Evolutionary conservation across 2,329 filamentous ascomycete species (phyloP).

Genomic region (Exophiala sp.): DNA sequence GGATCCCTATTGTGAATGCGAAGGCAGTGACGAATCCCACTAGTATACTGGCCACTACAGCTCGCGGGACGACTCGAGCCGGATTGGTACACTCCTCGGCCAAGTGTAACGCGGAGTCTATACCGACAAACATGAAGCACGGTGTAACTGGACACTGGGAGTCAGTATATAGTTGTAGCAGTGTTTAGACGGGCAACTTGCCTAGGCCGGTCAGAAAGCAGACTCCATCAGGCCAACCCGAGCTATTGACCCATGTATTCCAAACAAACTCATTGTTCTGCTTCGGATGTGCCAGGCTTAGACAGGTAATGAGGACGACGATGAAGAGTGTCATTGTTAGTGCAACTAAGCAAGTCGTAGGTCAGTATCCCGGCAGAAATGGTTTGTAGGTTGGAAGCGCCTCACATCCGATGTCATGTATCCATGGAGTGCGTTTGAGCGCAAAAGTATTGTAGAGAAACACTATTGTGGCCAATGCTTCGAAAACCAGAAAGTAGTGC

Average conservation of each 20-base stretch:
- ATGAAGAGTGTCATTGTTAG: slow-evolving; percentile 29
- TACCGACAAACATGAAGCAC: slow-evolving; percentile 36
- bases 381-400: background rate
- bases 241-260: slow-evolving; percentile 23
- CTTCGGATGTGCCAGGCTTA: slow-evolving; percentile 27
- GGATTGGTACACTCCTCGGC: slow-evolving; percentile 36
- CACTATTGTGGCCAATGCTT: slow-evolving; percentile 32
- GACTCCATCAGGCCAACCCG: slow-evolving; percentile 28
- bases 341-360: slow-evolving; percentile 21
- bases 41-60: slow-evolving; percentile 33
- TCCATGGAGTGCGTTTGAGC: slow-evolving; percentile 1
- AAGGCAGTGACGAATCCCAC: slow-evolving; percentile 35
- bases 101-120: slow-evolving; percentile 37
- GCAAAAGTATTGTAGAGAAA: slow-evolving; percentile 28
- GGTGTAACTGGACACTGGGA: slow-evolving; percentile 28
- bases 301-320: slow-evolving; percentile 32
- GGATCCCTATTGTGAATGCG: slow-evolving; percentile 18
- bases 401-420: slow-evolving; percentile 9
- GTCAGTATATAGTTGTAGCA: too few relatives aligned
- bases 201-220: slow-evolving; percentile 38
- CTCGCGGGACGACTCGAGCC: slow-evolving; percentile 32
- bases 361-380: too few relatives aligned
- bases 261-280: slow-evolving; percentile 22
- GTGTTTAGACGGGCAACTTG: too few relatives aligned
- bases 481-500: slow-evolving; percentile 38